These are phyloP conservation scores for Citeromyces siamensis DNA, from an alignment of 1,139 yeast genomes.

Conservation along the genomic window DNA sequence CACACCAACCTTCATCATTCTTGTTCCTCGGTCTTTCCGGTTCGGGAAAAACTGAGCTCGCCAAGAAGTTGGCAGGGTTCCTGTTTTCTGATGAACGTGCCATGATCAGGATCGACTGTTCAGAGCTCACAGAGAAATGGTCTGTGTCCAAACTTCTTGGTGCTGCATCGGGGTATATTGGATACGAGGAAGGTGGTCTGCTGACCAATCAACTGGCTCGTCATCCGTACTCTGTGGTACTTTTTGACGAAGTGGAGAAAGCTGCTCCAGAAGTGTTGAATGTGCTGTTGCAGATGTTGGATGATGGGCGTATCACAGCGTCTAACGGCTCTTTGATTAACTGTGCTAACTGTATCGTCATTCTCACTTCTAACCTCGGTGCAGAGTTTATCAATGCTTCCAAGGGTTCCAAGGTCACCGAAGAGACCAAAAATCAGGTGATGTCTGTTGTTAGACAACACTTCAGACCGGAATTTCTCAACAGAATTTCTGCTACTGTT, in stretches of 20 bases:
- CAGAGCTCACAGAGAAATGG: conserved; percentile 92
- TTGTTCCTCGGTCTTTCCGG: conserved; percentile 93
- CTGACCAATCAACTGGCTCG: conserved; percentile 85
- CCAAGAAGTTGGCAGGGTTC: conserved; percentile 93
- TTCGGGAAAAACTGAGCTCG: conserved; percentile 96
- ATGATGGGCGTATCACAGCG: conserved; percentile 93
- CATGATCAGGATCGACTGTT: conserved; percentile 95
- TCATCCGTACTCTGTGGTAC: conserved; percentile 86
- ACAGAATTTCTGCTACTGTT: conserved; percentile 88
- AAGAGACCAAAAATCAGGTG: conserved; percentile 60
- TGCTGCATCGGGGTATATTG: conserved; percentile 97
- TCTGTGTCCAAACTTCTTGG: conserved; percentile 91
- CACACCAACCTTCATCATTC: conserved; percentile 94
- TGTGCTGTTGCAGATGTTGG: conserved; percentile 78
- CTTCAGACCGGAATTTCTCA: conserved; percentile 95
- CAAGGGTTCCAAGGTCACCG: conserved; percentile 50
- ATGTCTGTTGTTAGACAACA: conserved; percentile 81
- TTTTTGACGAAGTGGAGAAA: conserved; percentile 95
- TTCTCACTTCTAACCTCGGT: conserved; percentile 96
- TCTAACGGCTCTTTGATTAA: conserved; percentile 90
- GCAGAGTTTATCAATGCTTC: conserved; percentile 78
- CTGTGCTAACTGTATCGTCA: conserved; percentile 83
- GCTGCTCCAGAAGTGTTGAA: conserved; percentile 99
- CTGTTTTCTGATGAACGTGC: conserved; percentile 93
- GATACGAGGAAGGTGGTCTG: conserved; percentile 96